phyloP scores from a whole-genome alignment of 1,139 yeast species.

The Blastobotrys apis region DNA sequence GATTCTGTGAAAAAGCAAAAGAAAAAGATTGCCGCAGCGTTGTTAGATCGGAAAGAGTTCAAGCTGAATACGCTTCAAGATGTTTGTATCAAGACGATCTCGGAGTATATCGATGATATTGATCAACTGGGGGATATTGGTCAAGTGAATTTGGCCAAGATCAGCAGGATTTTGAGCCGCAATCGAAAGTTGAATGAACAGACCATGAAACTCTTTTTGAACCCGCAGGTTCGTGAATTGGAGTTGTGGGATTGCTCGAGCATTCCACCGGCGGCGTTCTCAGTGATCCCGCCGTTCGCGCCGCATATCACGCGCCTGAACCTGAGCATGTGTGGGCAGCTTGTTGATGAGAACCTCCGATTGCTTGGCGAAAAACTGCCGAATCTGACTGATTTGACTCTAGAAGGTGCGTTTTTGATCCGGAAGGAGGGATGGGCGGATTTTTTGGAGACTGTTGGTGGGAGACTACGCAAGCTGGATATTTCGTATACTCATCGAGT shows the following conservation, averaged over 20 bases:
- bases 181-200: slow-evolving; percentile 72
- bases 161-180: slow-evolving; percentile 69
- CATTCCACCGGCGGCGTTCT: slow-evolving; percentile 59
- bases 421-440: slow-evolving; percentile 71
- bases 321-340: slow-evolving; percentile 87
- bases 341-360: slow-evolving; percentile 69
- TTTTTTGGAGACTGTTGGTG: slow-evolving; percentile 54
- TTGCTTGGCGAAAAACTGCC: slow-evolving; percentile 59
- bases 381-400: slow-evolving; percentile 47
- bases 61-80: slow-evolving; percentile 64
- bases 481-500: slow-evolving; percentile 82
- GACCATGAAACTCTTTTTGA: slow-evolving; percentile 66
- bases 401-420: slow-evolving; percentile 87
- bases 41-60: slow-evolving; percentile 64
- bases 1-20: slow-evolving; percentile 66
- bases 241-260: slow-evolving; percentile 93
- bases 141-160: slow-evolving; percentile 54
- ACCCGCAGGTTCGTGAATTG: slow-evolving; percentile 43
- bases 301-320: slow-evolving; percentile 66
- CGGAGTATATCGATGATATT: slow-evolving; percentile 69
- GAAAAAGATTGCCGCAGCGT: slow-evolving; percentile 76
- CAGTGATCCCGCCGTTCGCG: slow-evolving; percentile 71
- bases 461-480: slow-evolving; percentile 43
- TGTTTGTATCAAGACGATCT: slow-evolving; percentile 65
- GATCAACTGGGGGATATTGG: slow-evolving; percentile 82